phyloP scores from a whole-genome alignment of 129 eudicot genomes.

The Helianthus tuberosus region DNA sequence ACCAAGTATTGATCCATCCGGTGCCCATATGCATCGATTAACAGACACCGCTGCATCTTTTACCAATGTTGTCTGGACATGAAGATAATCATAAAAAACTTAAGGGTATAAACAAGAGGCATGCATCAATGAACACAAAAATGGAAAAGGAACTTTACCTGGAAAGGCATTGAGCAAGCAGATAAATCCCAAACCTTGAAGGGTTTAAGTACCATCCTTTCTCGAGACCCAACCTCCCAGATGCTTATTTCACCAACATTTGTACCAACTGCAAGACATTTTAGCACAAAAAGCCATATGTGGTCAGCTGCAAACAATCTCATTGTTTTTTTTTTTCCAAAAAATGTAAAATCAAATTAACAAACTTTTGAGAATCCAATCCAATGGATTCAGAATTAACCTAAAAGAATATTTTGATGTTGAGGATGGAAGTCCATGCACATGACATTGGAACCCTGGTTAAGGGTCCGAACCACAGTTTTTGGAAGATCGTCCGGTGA shows the following conservation, averaged over 20 bases:
- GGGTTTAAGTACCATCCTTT: slow-evolving; percentile 74
- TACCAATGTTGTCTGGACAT: slow-evolving; percentile 63
- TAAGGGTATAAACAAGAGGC: slow-evolving; percentile 2
- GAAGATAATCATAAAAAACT: slow-evolving; percentile 14
- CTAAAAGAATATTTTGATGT: slow-evolving; percentile 80
- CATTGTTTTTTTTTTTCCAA: slow-evolving; percentile 5
- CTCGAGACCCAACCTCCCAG: slow-evolving; percentile 97
- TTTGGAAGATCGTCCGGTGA: slow-evolving; percentile 90
- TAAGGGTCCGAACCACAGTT: slow-evolving; percentile 59
- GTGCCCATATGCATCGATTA: slow-evolving; percentile 87
- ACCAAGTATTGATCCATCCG: slow-evolving; percentile 90
- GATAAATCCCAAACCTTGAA: slow-evolving; percentile 91
- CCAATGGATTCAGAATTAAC: slow-evolving; percentile 30
- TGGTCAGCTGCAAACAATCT: not conserved
- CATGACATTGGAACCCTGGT: slow-evolving; percentile 83
- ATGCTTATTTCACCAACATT: slow-evolving; percentile 93
- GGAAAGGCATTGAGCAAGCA: slow-evolving; percentile 83
- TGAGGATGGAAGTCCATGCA: slow-evolving; percentile 95
- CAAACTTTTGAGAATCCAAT: not conserved
- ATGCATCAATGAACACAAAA: slow-evolving; percentile 6
- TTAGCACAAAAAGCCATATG: slow-evolving; percentile 12
- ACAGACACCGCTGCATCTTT: slow-evolving; percentile 77
- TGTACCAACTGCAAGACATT: slow-evolving; percentile 73
- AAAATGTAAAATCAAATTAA: not conserved
- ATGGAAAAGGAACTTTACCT: slow-evolving; percentile 44